Evolutionary conservation across 2,329 filamentous ascomycete genomes (phyloP), one percentile per base, ranked within the genome.

Genomic region (Ascochyta lentis): DNA sequence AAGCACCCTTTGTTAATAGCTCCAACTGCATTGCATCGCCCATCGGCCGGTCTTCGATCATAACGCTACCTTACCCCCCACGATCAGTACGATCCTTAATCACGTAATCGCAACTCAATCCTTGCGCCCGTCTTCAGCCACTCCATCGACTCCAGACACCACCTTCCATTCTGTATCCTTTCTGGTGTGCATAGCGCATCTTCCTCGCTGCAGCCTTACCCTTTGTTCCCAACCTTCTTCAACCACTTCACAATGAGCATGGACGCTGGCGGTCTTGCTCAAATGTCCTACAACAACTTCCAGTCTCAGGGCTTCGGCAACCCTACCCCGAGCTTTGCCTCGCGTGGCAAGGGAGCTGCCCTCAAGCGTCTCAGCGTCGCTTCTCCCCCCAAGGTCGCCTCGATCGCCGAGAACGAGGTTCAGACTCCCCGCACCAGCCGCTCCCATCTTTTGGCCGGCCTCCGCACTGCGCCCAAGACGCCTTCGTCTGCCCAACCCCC

Each of bases 181-280:
- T 56, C 52, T 33, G 49, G 62, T 67, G 59, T 67, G 58, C 59
- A 43, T 51, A 48, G 61, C 64, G 60, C 70, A 65, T 48, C 64
- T 64, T 26, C 64, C 61, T 71, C 64, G 61, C 66, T 67, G 55
- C 66, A 66, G 60, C 64, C 49, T 70, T 68, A 70, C 63, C 51
- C 66, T 68, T 68, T 69, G 60, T 68, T 53, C 61, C 49, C 60
- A 59, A 62, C 58, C 59, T 56, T 62, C 60, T 58, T 63, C 65
- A 54, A 60, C 63, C 59, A 64, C 54, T 59, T 60, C 64, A 70
- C 56, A 59, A 75, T 80, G 81, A 83, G 81, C 78, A 89, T 96
- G 89, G 90, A 96, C 94, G 89, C 94, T 86, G 94, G 94, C 86
- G 92, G 92, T 95, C 91, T 96, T 83, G 89, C 92, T 95, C 92